Percentiles rank a stretch among this genome's conserved stretches.
Evolutionary conservation across 2,329 filamentous ascomycete genomes (phyloP).

Genomic region (Botryotinia convoluta): DNA sequence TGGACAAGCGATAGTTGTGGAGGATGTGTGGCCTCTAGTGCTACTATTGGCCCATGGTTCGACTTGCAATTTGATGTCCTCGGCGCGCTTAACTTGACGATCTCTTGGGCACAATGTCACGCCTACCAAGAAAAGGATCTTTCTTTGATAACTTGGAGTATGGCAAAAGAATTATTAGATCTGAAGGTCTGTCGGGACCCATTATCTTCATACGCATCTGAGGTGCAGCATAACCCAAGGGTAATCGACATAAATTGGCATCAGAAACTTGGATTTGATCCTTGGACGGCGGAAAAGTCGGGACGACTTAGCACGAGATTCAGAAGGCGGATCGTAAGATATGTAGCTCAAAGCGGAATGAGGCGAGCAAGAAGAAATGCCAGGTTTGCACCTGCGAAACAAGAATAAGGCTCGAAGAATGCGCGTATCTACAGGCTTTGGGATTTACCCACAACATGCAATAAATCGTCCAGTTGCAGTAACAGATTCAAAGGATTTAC

Average conservation of each 20-base stretch:
- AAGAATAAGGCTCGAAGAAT: not conserved
- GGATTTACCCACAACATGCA: not conserved
- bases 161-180: not conserved
- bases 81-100: not conserved
- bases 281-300: not conserved
- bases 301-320: not conserved
- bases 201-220: not conserved
- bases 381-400: not conserved
- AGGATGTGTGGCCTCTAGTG: not conserved
- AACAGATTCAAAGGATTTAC: not conserved
- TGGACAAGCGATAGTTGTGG: not conserved
- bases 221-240: not conserved
- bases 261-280: not conserved
- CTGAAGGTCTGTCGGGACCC: not conserved
- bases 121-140: not conserved
- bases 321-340: fast-evolving
- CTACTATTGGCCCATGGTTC: not conserved
- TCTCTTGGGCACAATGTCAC: not conserved
- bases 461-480: not conserved
- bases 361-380: not conserved
- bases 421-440: not conserved
- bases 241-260: not conserved
- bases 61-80: not conserved
- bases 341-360: not conserved
- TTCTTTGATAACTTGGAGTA: not conserved